Evolutionary conservation across 371 early-diverging fungal species (phyloP), one percentile per base, ranked within the genome.

Genomic region (Mucor velutinosus): DNA sequence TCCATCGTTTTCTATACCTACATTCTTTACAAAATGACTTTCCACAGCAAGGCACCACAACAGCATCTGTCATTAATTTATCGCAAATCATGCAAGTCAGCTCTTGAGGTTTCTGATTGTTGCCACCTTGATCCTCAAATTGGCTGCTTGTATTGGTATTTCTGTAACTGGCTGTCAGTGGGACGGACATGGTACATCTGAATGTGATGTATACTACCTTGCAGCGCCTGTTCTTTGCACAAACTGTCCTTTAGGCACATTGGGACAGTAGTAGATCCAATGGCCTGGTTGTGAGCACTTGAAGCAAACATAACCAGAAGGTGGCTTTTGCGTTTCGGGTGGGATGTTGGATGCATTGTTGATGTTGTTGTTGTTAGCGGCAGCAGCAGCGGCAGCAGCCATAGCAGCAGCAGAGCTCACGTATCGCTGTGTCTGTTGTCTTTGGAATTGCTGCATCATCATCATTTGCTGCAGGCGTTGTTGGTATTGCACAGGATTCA

Each of bases 11-110:
- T 27, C 23, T 25, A 76, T 77, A 83, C 86, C 75, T 89, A 86
- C 89, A 88, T 74, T 94, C 92, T 75, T 95, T 95, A 80, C 98
- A 98, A 79, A 88, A 97, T 10, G 84, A 86, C 27, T 90, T 88
- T 62, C 88, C 84, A 75, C 99, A 98, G 76, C 99, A 98, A 23
- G 95, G 89, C 8, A 89, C 84, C 14, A 80, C 73, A 8, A 93
- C 93, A 0, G 97, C 95, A 53, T 93, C 93, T 62, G 86, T 85
- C 72, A 95, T 79, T 60, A 97, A 77, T 65, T 87, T 79, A 29
- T 85, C 71, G 78, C 97, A 96, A 21, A 94, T 76, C 8, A 82
- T 73, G 72, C 98, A 98, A 37, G 84, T 83, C 62, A 93, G 74
- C 47, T 90, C 89, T 12, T 73, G 76, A 7, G 88, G 88, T 35